A percentile compares a stretch with the other conserved stretches of the same genome.
Conservation (phyloP, 108 stramenopile species). For the Fragilariopsis cylindrus region DNA sequence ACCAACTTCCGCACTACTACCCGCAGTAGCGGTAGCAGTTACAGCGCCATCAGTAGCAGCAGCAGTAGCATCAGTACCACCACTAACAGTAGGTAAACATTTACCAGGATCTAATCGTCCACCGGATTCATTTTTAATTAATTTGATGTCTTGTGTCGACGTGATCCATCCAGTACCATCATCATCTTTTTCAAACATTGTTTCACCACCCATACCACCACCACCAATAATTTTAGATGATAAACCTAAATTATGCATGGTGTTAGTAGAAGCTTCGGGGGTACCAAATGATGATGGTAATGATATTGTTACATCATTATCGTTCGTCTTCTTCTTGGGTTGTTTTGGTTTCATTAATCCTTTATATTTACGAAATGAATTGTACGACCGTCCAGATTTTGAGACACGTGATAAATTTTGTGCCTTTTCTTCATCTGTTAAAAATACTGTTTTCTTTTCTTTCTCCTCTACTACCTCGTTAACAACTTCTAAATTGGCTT, state of each 20-base stretch:
- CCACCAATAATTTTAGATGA: constrained; percentile 8
- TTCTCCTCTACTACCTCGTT: not conserved
- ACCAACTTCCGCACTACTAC: too few relatives aligned
- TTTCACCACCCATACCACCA: constrained; percentile 15
- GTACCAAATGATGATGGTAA: not conserved
- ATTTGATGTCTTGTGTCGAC: constrained; percentile 58
- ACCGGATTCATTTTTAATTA: constrained; percentile 45
- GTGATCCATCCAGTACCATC: constrained; percentile 93
- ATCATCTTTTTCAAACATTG: constrained; percentile 67
- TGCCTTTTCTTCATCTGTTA: constrained; percentile 39
- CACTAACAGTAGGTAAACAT: too few relatives aligned
- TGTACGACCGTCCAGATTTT: constrained; percentile 67
- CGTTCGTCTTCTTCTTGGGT: constrained; percentile 15
- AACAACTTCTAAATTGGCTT: not conserved
- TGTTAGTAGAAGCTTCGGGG: constrained; percentile 10
- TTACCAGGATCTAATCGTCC: constrained; percentile 47
- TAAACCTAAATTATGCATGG: not conserved
- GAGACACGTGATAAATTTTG: constrained; percentile 42
- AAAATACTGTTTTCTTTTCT: not conserved
- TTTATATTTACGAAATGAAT: constrained; percentile 74
- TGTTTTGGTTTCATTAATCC: constrained; percentile 46
- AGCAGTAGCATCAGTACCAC: too few relatives aligned
- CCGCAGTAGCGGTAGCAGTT: too few relatives aligned
- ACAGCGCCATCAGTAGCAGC: too few relatives aligned
- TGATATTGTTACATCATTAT: not conserved